These are phyloP conservation scores for Begonia fuchsioides DNA, from an alignment of 306 rosid genomes.

Conservation along the genomic window DNA sequence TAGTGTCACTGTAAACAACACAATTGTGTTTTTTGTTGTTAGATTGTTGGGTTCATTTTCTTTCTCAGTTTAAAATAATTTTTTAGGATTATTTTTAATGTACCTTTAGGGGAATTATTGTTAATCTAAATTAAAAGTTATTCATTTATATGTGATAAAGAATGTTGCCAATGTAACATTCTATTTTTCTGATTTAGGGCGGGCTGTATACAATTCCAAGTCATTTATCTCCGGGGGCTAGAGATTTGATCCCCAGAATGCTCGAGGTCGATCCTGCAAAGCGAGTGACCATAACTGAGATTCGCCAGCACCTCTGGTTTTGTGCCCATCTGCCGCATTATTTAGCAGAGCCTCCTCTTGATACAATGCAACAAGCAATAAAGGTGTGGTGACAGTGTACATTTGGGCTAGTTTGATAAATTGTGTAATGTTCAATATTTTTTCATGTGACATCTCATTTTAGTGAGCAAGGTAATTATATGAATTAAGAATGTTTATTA, in stretches of 20 bases:
- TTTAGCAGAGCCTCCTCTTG: conserved; percentile 87
- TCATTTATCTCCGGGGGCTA: conserved; percentile 84
- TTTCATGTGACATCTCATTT: too few species aligned
- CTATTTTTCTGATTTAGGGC: conserved; percentile 32
- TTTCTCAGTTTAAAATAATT: too few species aligned
- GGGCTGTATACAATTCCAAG: conserved; percentile 97
- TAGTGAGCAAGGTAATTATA: too few species aligned
- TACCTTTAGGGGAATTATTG: too few species aligned
- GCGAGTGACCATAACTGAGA: conserved; percentile 84
- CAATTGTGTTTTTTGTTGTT: too few species aligned
- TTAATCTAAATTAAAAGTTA: background rate
- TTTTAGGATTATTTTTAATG: too few species aligned
- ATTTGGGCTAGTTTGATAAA: background rate
- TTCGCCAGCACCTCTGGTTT: conserved; percentile 92
- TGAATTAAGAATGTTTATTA: too few species aligned
- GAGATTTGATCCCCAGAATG: conserved; percentile 88
- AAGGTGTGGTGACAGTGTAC: conserved; percentile 28
- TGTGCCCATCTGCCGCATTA: conserved; percentile 87
- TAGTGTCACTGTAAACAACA: too few species aligned
- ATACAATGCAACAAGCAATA: conserved; percentile 78
- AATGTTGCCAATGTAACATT: background rate
- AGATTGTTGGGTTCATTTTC: too few species aligned
- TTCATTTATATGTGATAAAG: background rate
- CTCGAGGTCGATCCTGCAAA: conserved; percentile 97
- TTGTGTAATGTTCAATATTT: too few species aligned